Evolutionary conservation across 176 grass and related monocot genomes (phyloP), one percentile per base, ranked within the genome.

Genomic region (Secale cereale): DNA sequence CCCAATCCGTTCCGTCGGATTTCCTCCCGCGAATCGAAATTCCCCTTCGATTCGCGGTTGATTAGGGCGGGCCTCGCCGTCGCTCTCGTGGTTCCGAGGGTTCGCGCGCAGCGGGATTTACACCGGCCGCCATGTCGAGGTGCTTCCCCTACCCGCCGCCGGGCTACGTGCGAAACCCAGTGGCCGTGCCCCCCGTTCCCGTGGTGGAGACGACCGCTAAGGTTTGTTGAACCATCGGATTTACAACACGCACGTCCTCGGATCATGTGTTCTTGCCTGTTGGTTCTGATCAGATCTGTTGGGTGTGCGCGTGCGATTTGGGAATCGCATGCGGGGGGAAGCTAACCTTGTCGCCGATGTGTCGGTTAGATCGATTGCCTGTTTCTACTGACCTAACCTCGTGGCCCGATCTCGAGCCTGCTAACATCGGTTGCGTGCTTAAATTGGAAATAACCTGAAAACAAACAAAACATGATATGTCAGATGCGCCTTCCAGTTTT

Each of bases 151-250:
- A 76, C 85, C 89, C 89, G 69, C 85, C 89, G 68, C 89, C 69
- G 61, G 89, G 85, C 29, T 91, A 91, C 89, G 81, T 91, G 85
- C 85, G 81, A 70, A 91, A 76, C 76, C 81, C 85, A 20, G 89
- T 62, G 85, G 81, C 85, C 81, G 88, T 73, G 80, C 59, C 89
- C 85, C 25, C 70, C 16, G 41, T 75, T 17, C 43, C 71, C 71
- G 81, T 81, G 77, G 70, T 27, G 76, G 76, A 87, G 81, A 36
- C 85, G 69, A 80, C 89, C 89, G 78, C 77, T 87, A 91, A 91
- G 89, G 89, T 91, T 87, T 84, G 89, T 91, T 84, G 69, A 91
- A 84, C 85, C 76, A 70, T 91, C 89, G 85, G 89, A 91, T 91
- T 91, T 91, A 76, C 85, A 91, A 91, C 89, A 84, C 89, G 85